Evolutionary conservation across 2,329 filamentous ascomycete genomes (phyloP).

Genomic region (Macroventuria anomochaeta): DNA sequence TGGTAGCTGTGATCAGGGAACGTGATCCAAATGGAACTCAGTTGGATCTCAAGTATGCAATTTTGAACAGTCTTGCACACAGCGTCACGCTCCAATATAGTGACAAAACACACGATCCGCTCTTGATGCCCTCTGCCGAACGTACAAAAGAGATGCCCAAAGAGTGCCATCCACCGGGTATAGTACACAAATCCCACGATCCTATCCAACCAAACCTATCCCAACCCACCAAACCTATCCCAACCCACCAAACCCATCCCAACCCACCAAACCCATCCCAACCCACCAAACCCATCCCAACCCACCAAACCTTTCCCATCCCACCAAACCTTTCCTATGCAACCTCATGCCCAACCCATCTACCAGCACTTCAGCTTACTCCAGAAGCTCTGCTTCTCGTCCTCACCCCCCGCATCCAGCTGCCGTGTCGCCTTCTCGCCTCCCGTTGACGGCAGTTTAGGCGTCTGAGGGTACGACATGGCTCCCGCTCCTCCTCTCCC

Average conservation of each 20-base stretch:
- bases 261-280: too few species aligned
- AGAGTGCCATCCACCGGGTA: slow-evolving; percentile 3
- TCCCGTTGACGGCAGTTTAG: not conserved
- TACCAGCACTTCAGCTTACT: slow-evolving; percentile 12
- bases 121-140: too few species aligned
- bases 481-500: not conserved
- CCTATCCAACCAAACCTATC: not conserved
- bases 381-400: slow-evolving; percentile 8
- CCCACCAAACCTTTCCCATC: not conserved
- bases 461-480: not conserved
- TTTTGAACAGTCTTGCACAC: too few species aligned
- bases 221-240: too few species aligned
- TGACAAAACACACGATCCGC: too few species aligned
- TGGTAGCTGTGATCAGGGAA: too few species aligned
- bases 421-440: not conserved
- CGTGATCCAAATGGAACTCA: too few species aligned
- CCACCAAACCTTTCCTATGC: not conserved
- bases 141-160: slow-evolving; percentile 1
- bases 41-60: too few species aligned
- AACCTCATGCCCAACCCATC: not conserved
- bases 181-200: slow-evolving; percentile 1
- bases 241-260: too few species aligned
- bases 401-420: not conserved
- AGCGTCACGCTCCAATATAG: too few species aligned
- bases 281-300: too few species aligned